phyloP scores from a whole-genome alignment of 371 early-diverging fungal species.

The Mucor racemosus region DNA sequence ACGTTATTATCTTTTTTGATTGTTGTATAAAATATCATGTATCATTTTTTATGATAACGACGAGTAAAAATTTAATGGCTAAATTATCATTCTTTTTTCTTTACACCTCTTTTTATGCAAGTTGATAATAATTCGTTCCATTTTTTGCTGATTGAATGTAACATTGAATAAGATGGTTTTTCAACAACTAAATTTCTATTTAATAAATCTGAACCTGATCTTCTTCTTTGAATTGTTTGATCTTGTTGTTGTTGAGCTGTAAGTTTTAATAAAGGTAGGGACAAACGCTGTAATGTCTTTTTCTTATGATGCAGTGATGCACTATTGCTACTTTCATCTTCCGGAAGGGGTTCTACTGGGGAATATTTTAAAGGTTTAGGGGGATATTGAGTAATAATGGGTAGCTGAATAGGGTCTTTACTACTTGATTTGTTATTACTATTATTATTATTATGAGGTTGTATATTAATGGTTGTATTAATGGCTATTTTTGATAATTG shows the following conservation, averaged over 20 bases:
- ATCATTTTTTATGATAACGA: too few species aligned
- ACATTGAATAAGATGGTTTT: neutral
- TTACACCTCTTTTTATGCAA: constrained; percentile 12
- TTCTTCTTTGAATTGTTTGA: constrained; percentile 10
- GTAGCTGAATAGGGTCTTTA: constrained; percentile 20
- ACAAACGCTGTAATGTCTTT: constrained; percentile 24
- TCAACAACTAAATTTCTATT: neutral
- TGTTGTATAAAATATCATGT: too few species aligned
- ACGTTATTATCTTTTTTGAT: too few species aligned
- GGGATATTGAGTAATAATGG: constrained; percentile 43
- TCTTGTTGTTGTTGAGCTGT: constrained; percentile 10
- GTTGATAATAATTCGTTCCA: constrained; percentile 22
- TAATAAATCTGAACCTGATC: constrained; percentile 26
- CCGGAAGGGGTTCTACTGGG: constrained; percentile 34
- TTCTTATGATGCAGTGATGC: constrained; percentile 1
- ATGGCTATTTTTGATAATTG: constrained; percentile 24
- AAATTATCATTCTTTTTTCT: neutral
- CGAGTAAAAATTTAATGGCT: neutral
- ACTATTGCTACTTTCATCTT: neutral
- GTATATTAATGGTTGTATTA: constrained; percentile 26
- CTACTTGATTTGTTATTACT: neutral
- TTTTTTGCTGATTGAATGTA: constrained; percentile 13
- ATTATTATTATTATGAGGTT: neutral
- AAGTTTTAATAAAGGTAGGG: constrained; percentile 23
- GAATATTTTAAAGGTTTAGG: constrained; percentile 50